Base-by-base conservation (phyloP, 1,284 basidiomycete species). In the Leccinum griseonigrum region DNA sequence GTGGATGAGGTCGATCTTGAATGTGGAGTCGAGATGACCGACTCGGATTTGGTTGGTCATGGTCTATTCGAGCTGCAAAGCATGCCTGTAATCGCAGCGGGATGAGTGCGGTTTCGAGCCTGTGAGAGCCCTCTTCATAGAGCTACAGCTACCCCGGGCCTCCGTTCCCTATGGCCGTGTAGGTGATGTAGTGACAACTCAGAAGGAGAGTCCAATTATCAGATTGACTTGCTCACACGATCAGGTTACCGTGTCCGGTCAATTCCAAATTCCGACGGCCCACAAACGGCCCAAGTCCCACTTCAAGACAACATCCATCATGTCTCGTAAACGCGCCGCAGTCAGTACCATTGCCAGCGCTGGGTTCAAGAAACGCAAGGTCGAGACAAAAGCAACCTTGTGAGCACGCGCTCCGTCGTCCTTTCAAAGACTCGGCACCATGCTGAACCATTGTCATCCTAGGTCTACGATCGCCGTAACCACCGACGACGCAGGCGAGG, bases 271-370 rank as follows among this genome's bases (percentile, higher is more conserved):
- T 31, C 29, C 29, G 8, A 29, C 29, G 29, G 29, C 29, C 29
- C 34, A 40, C n/a, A 26, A 26, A 26, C 22, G 22, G 22, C 22
- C 22, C 22, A 26, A 26, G 22, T 26, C 22, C 22, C 22, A 26
- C 22, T 26, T 26, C 22, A 26, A 26, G 22, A 92, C 83, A 31
- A 86, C 85, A 64, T 94, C 94, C 73, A 90, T 90, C 74, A 11
- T 82, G 57, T 94, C 94, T 59, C 95, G 79, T 18, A 71, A 74
- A 60, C 71, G 71, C 38, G 61, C 57, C 62, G 62, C 70, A 10
- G 57, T 59, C 22, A 50, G 40, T 11, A 26, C 58, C 5, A n/a
- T 56, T 2, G n/a, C 58, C 10, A 57, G 55, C 13, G 46, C 31
- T 1, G 59, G 26, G n/a, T 28, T 63, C 14, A 75, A 71, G 60